These are phyloP conservation scores for Tetraselmis chui DNA, from an alignment of 139 green algal genomes.

Conservation along the genomic window DNA sequence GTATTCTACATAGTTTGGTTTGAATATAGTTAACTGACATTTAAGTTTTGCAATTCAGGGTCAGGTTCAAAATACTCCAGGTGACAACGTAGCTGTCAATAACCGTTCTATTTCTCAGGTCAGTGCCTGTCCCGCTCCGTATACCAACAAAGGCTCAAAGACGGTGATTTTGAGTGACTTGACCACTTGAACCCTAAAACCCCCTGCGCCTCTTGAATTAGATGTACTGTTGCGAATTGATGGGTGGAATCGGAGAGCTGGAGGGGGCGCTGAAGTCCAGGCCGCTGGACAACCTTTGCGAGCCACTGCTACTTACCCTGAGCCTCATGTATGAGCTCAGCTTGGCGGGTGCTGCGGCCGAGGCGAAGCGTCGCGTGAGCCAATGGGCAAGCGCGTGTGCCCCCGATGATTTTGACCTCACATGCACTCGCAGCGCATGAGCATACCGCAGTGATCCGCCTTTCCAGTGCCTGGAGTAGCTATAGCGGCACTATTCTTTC, in stretches of 20 bases:
- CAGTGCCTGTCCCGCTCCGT: no score
- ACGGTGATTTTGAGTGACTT: no score
- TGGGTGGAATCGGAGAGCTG: neutral
- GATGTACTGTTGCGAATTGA: neutral
- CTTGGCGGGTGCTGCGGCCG: neutral
- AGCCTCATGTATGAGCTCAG: neutral
- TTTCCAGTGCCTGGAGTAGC: no score
- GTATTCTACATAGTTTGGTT: no score
- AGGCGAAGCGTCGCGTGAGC: neutral
- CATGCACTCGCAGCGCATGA: neutral
- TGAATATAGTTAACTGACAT: no score
- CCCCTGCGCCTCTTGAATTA: neutral
- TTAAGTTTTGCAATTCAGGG: no score
- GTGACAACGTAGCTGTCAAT: neutral
- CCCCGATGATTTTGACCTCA: neutral
- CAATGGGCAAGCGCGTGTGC: neutral
- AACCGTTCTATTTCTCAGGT: neutral
- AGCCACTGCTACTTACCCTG: neutral
- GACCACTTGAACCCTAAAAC: no score
- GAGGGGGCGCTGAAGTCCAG: neutral
- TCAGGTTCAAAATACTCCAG: neutral
- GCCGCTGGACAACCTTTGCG: neutral
- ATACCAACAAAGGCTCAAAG: no score
- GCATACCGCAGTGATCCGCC: no score
- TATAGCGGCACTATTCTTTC: no score